phyloP scores from a whole-genome alignment of 116 monocot species.

The Iris pallida region DNA sequence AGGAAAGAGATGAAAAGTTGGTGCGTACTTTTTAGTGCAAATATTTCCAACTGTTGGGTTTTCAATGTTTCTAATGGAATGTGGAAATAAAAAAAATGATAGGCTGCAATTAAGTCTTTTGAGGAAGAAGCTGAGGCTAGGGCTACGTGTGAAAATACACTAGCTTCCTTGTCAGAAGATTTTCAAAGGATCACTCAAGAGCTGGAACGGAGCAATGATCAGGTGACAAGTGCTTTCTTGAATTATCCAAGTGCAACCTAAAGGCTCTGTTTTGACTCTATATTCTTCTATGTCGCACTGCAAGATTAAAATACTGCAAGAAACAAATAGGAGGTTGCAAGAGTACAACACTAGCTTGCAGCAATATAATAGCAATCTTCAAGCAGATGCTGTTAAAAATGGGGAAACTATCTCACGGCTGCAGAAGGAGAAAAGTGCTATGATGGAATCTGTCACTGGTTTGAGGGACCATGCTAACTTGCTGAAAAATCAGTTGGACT shows the following conservation, averaged over 20 bases:
- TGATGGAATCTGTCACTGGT: constrained; percentile 47
- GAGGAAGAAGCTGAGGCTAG: constrained; percentile 43
- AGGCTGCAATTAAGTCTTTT: constrained; percentile 46
- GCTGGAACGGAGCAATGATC: constrained; percentile 28
- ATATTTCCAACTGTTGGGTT: neutral
- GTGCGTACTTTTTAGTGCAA: constrained; percentile 20
- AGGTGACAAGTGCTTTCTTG: constrained; percentile 14
- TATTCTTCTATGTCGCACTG: neutral
- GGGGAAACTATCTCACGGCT: constrained; percentile 44
- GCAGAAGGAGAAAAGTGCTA: constrained; percentile 59
- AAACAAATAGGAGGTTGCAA: constrained; percentile 58
- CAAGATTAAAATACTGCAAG: constrained; percentile 65
- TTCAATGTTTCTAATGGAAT: neutral
- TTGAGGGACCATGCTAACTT: constrained; percentile 37
- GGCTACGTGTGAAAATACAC: constrained; percentile 26
- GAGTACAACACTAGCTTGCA: constrained; percentile 87
- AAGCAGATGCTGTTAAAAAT: constrained; percentile 42
- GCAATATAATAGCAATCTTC: constrained; percentile 75
- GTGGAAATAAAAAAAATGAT: neutral
- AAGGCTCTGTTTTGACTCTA: neutral
- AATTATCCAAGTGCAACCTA: neutral
- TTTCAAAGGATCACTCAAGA: constrained; percentile 49
- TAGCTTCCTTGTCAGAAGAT: constrained; percentile 28
- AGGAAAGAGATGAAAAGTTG: constrained; percentile 56
- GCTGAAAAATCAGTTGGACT: constrained; percentile 49